Conservation (phyloP, 805 yeast species). For the Candida nonsorbophila region DNA sequence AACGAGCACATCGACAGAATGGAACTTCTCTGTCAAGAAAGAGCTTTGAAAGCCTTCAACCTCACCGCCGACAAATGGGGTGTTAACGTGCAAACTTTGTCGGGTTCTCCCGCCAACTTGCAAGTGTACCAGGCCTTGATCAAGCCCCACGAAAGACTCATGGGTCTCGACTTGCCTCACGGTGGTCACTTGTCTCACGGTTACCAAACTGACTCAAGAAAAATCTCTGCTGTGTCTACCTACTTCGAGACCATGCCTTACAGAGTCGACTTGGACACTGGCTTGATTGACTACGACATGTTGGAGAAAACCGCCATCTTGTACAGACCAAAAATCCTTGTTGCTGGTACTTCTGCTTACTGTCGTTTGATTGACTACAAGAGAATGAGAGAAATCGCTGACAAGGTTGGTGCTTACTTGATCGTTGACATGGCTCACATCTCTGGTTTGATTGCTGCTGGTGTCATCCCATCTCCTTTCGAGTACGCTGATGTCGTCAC, state of each 20-base stretch:
- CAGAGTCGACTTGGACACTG: slow-evolving; percentile 80
- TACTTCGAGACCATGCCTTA: slow-evolving; percentile 98
- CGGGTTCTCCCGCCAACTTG: slow-evolving; percentile 96
- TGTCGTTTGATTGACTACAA: slow-evolving; percentile 85
- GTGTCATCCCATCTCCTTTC: slow-evolving; percentile 90
- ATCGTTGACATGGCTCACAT: slow-evolving; percentile 97
- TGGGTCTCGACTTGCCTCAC: slow-evolving; percentile 97
- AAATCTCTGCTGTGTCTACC: slow-evolving; percentile 87
- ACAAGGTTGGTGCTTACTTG: slow-evolving; percentile 87
- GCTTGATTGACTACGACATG: slow-evolving; percentile 86
- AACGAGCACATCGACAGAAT: slow-evolving; percentile 90
- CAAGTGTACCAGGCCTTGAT: slow-evolving; percentile 86
- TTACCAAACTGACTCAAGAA: slow-evolving; percentile 84
- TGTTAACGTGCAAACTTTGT: slow-evolving; percentile 90
- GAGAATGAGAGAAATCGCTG: slow-evolving; percentile 87
- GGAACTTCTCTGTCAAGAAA: slow-evolving; percentile 82
- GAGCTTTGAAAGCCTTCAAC: slow-evolving; percentile 83
- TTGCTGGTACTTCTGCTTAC: slow-evolving; percentile 97
- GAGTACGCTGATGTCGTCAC: slow-evolving; percentile 93
- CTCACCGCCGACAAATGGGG: slow-evolving; percentile 87
- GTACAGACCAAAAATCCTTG: slow-evolving; percentile 90
- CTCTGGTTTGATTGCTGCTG: slow-evolving; percentile 93
- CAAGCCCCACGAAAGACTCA: slow-evolving; percentile 86
- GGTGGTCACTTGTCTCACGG: slow-evolving; percentile 99
- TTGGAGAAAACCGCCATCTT: slow-evolving; percentile 76